Conservation (phyloP, 2,329 filamentous ascomycete species). For the Arthrobotrys iridis region DNA sequence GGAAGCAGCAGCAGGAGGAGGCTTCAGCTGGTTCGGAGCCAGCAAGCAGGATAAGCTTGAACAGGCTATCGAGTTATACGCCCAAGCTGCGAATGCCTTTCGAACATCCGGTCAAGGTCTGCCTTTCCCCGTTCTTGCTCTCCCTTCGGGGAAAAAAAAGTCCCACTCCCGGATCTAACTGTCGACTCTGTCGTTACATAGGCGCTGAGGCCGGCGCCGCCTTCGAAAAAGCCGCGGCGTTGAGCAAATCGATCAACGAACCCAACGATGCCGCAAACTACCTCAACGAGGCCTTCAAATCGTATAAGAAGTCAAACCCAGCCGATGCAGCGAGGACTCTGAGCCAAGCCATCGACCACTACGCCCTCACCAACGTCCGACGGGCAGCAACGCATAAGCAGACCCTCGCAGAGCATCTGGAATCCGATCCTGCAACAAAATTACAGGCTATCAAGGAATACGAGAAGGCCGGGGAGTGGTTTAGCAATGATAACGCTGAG, state of each 20-base stretch:
- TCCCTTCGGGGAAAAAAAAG: background rate
- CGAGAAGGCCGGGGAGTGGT: conserved; percentile 87
- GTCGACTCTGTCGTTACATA: background rate
- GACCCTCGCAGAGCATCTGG: conserved; percentile 84
- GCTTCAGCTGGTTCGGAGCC: conserved; percentile 90
- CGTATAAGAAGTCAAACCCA: conserved; percentile 82
- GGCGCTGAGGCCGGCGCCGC: conserved; percentile 33
- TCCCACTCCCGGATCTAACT: background rate
- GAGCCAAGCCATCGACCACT: conserved; percentile 81
- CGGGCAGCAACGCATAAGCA: conserved; percentile 91
- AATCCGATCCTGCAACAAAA: conserved; percentile 80
- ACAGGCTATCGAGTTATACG: conserved; percentile 85
- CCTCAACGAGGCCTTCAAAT: conserved; percentile 90
- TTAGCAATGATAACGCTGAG: conserved; percentile 83
- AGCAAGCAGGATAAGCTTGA: conserved; percentile 83
- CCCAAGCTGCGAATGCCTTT: conserved; percentile 90
- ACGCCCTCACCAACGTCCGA: conserved; percentile 88
- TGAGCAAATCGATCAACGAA: conserved; percentile 72
- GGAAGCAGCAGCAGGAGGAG: conserved; percentile 75
- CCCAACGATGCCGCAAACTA: conserved; percentile 92
- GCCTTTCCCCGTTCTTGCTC: conserved; percentile 56
- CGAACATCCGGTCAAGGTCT: conserved; percentile 84
- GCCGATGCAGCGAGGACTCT: conserved; percentile 81
- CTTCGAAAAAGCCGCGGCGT: conserved; percentile 40
- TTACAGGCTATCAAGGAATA: conserved; percentile 84